Percentiles rank a stretch among this genome's conserved stretches.
Evolutionary conservation across 768 basidiomycete genomes (phyloP).

Genomic region (Boletus speciosus): DNA sequence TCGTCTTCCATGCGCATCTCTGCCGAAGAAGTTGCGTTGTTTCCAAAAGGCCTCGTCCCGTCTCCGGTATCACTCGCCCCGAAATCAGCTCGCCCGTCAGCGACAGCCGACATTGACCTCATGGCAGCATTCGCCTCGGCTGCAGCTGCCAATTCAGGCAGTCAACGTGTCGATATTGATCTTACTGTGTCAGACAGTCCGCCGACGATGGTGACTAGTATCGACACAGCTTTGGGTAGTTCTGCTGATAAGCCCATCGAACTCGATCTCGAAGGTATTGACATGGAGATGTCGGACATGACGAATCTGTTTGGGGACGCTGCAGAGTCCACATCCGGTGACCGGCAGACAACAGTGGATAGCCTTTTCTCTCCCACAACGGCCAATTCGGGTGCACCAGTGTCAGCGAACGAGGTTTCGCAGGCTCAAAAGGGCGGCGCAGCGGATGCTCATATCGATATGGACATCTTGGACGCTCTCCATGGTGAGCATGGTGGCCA

Average conservation of each 20-base stretch:
- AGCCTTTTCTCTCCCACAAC: slow-evolving; percentile 51
- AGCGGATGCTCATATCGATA: slow-evolving; percentile 26
- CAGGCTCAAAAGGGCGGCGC: slow-evolving; percentile 18
- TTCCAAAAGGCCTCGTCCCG: slow-evolving; percentile 53
- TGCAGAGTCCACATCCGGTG: slow-evolving; percentile 34
- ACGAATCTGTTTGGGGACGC: slow-evolving; percentile 55
- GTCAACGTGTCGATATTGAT: slow-evolving; percentile 49
- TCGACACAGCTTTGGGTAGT: slow-evolving; percentile 45
- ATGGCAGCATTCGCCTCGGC: slow-evolving; percentile 59
- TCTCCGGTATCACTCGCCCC: slow-evolving; percentile 84
- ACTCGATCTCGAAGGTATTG: slow-evolving; percentile 66
- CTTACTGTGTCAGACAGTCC: slow-evolving; percentile 46
- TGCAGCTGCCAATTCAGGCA: slow-evolving; percentile 33
- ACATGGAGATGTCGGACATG: slow-evolving; percentile 54
- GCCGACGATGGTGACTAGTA: slow-evolving; percentile 19
- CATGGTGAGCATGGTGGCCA: slow-evolving; percentile 20
- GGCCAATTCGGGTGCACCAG: slow-evolving; percentile 18
- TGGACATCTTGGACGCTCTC: slow-evolving; percentile 37
- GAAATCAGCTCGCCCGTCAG: slow-evolving; percentile 65
- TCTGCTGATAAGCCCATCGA: slow-evolving; percentile 82
- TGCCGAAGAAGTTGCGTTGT: slow-evolving; percentile 59
- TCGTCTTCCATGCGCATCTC: slow-evolving; percentile 59
- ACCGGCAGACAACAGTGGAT: slow-evolving; percentile 37
- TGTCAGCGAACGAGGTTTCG: slow-evolving; percentile 13
- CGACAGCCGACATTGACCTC: slow-evolving; percentile 55